Percentiles rank a stretch among this genome's conserved stretches.
Evolutionary conservation across 345 rosid species (phyloP).

Genomic region (Syzygium aqueum): DNA sequence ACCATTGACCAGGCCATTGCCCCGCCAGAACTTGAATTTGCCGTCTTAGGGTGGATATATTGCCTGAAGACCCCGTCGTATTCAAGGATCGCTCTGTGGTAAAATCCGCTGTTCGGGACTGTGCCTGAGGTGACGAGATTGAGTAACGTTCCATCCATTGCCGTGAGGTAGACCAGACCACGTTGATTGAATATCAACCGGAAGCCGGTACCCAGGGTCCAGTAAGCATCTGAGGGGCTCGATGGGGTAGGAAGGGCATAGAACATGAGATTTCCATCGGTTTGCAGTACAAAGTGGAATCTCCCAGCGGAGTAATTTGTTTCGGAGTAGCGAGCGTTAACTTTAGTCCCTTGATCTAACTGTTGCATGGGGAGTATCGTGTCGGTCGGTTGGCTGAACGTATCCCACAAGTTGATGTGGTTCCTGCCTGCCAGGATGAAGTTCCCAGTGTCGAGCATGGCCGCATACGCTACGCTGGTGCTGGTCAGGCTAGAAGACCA

Average conservation of each 20-base stretch:
- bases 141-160: slow-evolving; percentile 8
- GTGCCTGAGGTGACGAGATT: neutral
- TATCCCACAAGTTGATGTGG: neutral
- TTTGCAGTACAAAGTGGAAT: neutral
- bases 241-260: neutral
- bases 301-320: neutral
- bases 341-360: neutral
- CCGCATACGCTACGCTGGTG: neutral
- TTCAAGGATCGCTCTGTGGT: slow-evolving; percentile 35
- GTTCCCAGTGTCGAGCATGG: neutral
- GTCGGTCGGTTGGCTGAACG: neutral
- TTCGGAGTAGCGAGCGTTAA: neutral
- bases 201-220: neutral
- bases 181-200: slow-evolving; percentile 31
- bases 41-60: slow-evolving; percentile 34
- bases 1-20: slow-evolving; percentile 9
- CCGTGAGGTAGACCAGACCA: slow-evolving; percentile 26
- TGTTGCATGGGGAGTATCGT: neutral
- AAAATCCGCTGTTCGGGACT: slow-evolving; percentile 6
- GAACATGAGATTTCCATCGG: neutral
- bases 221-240: neutral
- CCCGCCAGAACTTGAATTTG: slow-evolving; percentile 4
- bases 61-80: slow-evolving; percentile 46
- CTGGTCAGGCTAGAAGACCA: neutral
- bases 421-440: neutral